Conservation (phyloP, 805 yeast genomes). For the Ogataea pilisensis region DNA sequence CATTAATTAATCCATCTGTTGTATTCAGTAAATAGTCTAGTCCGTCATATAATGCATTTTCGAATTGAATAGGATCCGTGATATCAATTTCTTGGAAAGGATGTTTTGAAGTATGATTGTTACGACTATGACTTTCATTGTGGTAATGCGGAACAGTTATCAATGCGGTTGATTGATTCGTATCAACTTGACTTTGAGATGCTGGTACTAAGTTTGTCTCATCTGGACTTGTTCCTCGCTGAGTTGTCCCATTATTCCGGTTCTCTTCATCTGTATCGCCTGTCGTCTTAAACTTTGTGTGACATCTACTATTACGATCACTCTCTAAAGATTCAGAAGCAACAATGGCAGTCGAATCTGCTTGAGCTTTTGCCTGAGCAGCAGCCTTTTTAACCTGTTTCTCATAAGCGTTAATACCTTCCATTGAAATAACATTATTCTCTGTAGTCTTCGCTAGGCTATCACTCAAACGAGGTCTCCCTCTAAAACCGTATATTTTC, state of each 20-base stretch:
- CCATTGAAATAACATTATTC: neutral
- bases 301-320: too few species aligned
- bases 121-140: neutral
- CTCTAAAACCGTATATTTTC: conserved; percentile 38
- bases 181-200: too few species aligned
- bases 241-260: too few species aligned
- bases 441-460: conserved; percentile 19
- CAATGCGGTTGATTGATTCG: too few species aligned
- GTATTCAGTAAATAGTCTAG: conserved; percentile 28
- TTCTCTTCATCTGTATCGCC: too few species aligned
- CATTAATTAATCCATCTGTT: conserved; percentile 16
- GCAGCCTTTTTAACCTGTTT: neutral
- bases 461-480: conserved; percentile 38
- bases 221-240: too few species aligned
- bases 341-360: neutral
- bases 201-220: too few species aligned
- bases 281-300: too few species aligned
- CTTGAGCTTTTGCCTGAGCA: neutral
- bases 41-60: conserved; percentile 29
- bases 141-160: too few species aligned
- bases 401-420: neutral
- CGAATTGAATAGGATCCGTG: conserved; percentile 25
- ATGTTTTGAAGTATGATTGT: neutral
- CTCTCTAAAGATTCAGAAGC: too few species aligned
- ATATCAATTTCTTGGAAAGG: conserved; percentile 13